Conservation (phyloP, 2,329 filamentous ascomycete species). For the Trichoderma harzianum region DNA sequence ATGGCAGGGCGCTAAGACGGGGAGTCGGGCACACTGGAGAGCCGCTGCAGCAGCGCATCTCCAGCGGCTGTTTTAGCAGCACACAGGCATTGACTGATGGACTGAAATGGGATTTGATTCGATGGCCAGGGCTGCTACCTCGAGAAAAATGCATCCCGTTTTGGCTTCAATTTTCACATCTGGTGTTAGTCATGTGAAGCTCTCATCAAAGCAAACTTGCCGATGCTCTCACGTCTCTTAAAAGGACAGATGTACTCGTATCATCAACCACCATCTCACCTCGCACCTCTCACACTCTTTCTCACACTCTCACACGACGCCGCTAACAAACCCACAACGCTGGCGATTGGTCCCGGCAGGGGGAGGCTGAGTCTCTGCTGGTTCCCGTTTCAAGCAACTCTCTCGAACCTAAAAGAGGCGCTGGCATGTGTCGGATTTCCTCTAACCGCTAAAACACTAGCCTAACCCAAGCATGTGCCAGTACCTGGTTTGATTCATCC, state of each 20-base stretch:
- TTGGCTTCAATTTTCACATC: not conserved
- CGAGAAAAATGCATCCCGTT: not conserved
- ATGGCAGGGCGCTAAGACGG: not conserved
- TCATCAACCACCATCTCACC: not conserved
- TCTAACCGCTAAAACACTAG: not conserved
- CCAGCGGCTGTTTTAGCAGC: not conserved
- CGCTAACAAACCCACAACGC: not conserved
- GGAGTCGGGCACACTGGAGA: not conserved
- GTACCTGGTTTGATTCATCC: not conserved
- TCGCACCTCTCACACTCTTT: not conserved
- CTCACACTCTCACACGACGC: not conserved
- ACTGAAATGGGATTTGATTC: not conserved
- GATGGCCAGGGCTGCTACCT: not conserved
- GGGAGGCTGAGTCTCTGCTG: not conserved
- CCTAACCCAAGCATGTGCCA: not conserved
- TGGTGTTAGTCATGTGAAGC: not conserved
- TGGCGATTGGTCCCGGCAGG: not conserved
- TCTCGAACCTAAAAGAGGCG: not conserved
- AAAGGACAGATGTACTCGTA: not conserved
- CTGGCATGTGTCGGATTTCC: not conserved
- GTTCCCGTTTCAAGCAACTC: not conserved
- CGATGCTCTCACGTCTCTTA: not conserved
- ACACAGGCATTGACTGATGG: not conserved
- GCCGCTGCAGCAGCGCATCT: not conserved
- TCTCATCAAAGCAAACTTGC: not conserved